A percentile compares a stretch with the other conserved stretches of the same genome.
Evolutionary conservation across 202 grass and related monocot genomes (phyloP).

Genomic region (Saccharum hybrid): DNA sequence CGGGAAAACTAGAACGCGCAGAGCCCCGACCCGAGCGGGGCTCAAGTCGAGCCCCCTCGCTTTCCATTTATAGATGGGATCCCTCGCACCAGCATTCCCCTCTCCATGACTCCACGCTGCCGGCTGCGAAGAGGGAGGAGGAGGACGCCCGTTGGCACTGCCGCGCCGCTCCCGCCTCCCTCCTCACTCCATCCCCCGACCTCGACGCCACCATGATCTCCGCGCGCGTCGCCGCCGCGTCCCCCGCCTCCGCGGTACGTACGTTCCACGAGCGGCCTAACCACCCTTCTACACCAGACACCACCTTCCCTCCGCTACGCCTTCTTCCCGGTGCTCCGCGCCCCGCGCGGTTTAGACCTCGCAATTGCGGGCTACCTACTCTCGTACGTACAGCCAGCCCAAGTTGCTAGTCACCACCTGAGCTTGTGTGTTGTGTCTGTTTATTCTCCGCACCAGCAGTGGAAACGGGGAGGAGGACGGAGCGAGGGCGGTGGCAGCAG

Average conservation of each 20-base stretch:
- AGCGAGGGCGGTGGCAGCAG: slow-evolving; percentile 33
- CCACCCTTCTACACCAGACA: slow-evolving; percentile 56
- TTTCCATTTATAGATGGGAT: not conserved
- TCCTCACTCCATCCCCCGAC: not conserved
- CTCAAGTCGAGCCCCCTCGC: not conserved
- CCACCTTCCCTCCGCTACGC: not conserved
- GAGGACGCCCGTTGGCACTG: not conserved
- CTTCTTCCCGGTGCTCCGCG: not conserved
- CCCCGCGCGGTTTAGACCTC: not conserved
- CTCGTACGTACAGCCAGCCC: not conserved
- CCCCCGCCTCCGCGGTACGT: not conserved
- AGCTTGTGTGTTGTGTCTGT: not conserved
- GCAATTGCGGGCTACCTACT: not conserved
- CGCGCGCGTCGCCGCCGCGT: not conserved
- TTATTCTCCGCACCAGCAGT: slow-evolving; percentile 35
- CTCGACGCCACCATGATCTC: not conserved
- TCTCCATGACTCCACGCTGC: not conserved
- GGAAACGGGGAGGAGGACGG: slow-evolving; percentile 43
- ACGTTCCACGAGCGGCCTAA: not conserved
- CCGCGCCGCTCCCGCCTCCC: not conserved
- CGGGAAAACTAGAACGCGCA: no score
- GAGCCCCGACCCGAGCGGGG: no score
- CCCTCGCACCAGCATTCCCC: not conserved
- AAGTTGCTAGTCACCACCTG: not conserved
- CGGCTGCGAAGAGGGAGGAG: not conserved